phyloP scores from a whole-genome alignment of 1,284 basidiomycete genomes.

The Uromyces viciae-fabae region DNA sequence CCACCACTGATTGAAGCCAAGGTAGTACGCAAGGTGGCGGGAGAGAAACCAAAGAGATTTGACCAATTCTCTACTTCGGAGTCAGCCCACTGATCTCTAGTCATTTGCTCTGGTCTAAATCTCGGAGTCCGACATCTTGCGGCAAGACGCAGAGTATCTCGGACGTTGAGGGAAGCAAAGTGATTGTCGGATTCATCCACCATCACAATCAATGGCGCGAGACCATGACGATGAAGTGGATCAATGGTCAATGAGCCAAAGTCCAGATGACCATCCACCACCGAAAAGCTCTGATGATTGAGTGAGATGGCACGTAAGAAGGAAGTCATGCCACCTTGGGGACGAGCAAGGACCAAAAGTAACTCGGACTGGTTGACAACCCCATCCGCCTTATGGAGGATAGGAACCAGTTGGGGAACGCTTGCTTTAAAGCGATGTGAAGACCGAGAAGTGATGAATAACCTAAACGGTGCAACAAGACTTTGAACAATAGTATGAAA shows the following conservation, averaged over 20 bases:
- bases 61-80: slow-evolving; percentile 22
- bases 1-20: slow-evolving; percentile 43
- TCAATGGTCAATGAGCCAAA: slow-evolving; percentile 47
- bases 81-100: neutral
- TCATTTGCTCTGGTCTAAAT: neutral
- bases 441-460: neutral
- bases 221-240: slow-evolving; percentile 42
- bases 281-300: slow-evolving; percentile 46
- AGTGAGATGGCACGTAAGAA: slow-evolving; percentile 42
- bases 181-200: slow-evolving; percentile 41
- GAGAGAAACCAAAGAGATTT: slow-evolving; percentile 16
- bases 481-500: neutral
- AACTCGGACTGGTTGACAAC: slow-evolving; percentile 46
- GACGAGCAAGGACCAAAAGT: slow-evolving; percentile 38
- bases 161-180: slow-evolving; percentile 15
- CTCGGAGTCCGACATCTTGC: slow-evolving; percentile 28
- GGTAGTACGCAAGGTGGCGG: neutral
- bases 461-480: neutral
- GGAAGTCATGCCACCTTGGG: slow-evolving; percentile 44
- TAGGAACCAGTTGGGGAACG: neutral
- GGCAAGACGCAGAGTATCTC: slow-evolving; percentile 20
- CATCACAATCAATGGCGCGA: slow-evolving; percentile 10
- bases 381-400: slow-evolving; percentile 28
- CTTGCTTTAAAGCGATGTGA: neutral
- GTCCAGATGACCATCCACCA: slow-evolving; percentile 48